Percentiles rank a stretch among this genome's conserved stretches.
phyloP scores from a whole-genome alignment of 2,329 filamentous ascomycete genomes.

The Alternaria brassicae region DNA sequence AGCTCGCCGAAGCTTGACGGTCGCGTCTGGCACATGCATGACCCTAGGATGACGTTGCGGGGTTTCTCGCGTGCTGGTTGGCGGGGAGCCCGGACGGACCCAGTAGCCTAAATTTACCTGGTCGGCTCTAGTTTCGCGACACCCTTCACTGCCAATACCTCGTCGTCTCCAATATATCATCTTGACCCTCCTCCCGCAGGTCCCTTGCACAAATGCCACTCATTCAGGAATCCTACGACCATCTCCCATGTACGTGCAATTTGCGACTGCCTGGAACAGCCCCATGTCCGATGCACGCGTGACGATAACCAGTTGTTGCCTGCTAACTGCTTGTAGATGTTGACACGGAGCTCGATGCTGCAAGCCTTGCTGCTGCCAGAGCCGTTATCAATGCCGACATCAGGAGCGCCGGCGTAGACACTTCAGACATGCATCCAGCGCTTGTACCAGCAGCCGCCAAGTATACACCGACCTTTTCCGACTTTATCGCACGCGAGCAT shows the following conservation, averaged over 20 bases:
- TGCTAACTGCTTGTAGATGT: constrained; percentile 68
- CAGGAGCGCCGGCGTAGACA: constrained; percentile 50
- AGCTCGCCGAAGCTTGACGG: neutral
- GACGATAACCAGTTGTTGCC: constrained; percentile 1
- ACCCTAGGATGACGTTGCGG: constrained; percentile 24
- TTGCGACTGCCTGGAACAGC: constrained; percentile 44
- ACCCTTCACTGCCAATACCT: constrained; percentile 11
- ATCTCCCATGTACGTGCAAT: constrained; percentile 73
- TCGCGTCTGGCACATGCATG: constrained; percentile 4
- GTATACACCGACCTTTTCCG: constrained; percentile 65
- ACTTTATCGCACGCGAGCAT: constrained; percentile 72
- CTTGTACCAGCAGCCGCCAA: constrained; percentile 59
- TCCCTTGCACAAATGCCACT: constrained; percentile 64
- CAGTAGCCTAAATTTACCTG: constrained; percentile 21
- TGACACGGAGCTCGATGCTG: constrained; percentile 72
- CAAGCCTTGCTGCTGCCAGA: constrained; percentile 70
- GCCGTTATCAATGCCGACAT: constrained; percentile 72
- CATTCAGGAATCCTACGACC: constrained; percentile 75
- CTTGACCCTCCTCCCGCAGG: constrained; percentile 19
- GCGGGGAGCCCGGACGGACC: constrained; percentile 14
- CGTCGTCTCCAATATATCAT: constrained; percentile 22
- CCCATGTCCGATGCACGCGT: constrained; percentile 64
- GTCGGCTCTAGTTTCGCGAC: constrained; percentile 13
- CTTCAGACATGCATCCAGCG: constrained; percentile 63
- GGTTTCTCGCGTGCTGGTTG: constrained; percentile 15